phyloP scores from a whole-genome alignment of 805 yeast genomes.

The Ogataea dorogensis region DNA sequence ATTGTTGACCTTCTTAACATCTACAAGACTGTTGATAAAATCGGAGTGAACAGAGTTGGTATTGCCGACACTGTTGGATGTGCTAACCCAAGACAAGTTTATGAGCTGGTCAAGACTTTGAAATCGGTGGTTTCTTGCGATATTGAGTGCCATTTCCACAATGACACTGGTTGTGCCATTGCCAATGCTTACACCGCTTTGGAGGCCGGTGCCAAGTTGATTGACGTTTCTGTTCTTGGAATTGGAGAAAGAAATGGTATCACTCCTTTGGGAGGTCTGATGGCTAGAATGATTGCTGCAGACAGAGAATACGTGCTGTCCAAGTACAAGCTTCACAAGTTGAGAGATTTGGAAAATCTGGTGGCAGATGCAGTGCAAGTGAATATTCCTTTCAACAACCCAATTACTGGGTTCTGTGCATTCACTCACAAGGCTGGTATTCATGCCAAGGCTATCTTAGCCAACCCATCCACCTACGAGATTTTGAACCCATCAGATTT shows the following conservation, averaged over 20 bases:
- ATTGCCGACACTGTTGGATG: constrained; percentile 65
- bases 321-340: constrained; percentile 53
- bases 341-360: constrained; percentile 57
- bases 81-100: constrained; percentile 63
- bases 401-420: constrained; percentile 64
- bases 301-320: constrained; percentile 58
- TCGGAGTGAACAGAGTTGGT: constrained; percentile 62
- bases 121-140: constrained; percentile 58
- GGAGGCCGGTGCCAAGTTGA: constrained; percentile 60
- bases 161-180: constrained; percentile 63
- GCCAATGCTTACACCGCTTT: constrained; percentile 63
- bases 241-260: constrained; percentile 66
- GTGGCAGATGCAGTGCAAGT: constrained; percentile 60
- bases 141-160: constrained; percentile 61
- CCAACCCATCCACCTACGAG: constrained; percentile 63
- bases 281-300: constrained; percentile 64
- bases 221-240: constrained; percentile 58
- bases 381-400: constrained; percentile 60
- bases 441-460: constrained; percentile 60
- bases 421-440: constrained; percentile 65
- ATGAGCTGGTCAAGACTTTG: constrained; percentile 56
- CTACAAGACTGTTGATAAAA: constrained; percentile 59
- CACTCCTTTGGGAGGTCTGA: constrained; percentile 59
- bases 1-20: constrained; percentile 58
- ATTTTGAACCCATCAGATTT: constrained; percentile 57